A percentile compares a stretch with the other conserved stretches of the same genome.
Conservation (phyloP, 768 basidiomycete species). For the Lentinula raphanica region DNA sequence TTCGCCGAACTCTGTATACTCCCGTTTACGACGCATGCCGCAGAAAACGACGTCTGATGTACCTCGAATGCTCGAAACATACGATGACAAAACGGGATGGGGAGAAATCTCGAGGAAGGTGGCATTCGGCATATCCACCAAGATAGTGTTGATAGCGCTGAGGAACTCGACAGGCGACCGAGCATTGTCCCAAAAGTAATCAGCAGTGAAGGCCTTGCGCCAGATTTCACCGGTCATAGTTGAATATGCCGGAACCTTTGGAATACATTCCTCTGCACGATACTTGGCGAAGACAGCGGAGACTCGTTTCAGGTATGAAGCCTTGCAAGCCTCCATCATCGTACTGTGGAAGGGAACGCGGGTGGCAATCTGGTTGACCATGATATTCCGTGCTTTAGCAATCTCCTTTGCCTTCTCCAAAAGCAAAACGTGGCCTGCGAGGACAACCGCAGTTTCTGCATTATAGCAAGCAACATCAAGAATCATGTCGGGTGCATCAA, state of each 20-base stretch:
- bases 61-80: conserved; percentile 15
- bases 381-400: conserved; percentile 16
- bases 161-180: conserved; percentile 22
- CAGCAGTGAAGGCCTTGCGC: conserved; percentile 11
- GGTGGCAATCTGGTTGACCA: conserved; percentile 21
- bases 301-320: not conserved
- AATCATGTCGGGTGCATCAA: not conserved
- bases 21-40: conserved; percentile 15
- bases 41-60: conserved; percentile 11
- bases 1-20: conserved; percentile 13
- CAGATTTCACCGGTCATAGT: conserved; percentile 18
- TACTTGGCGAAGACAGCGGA: not conserved
- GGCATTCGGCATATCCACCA: conserved; percentile 9
- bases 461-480: conserved; percentile 28
- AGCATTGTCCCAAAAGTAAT: conserved; percentile 26
- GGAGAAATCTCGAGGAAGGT: conserved; percentile 23
- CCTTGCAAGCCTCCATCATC: conserved; percentile 22
- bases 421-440: conserved; percentile 18
- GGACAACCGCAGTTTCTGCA: conserved; percentile 19
- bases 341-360: conserved; percentile 22
- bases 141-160: conserved; percentile 16
- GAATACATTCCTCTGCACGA: not conserved
- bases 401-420: conserved; percentile 17
- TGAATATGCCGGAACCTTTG: conserved; percentile 19
- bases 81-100: conserved; percentile 23